A percentile compares a stretch with the other conserved stretches of the same genome.
Evolutionary conservation across 148 eudicot species (phyloP).

Genomic region (Amaranthus cruentus): DNA sequence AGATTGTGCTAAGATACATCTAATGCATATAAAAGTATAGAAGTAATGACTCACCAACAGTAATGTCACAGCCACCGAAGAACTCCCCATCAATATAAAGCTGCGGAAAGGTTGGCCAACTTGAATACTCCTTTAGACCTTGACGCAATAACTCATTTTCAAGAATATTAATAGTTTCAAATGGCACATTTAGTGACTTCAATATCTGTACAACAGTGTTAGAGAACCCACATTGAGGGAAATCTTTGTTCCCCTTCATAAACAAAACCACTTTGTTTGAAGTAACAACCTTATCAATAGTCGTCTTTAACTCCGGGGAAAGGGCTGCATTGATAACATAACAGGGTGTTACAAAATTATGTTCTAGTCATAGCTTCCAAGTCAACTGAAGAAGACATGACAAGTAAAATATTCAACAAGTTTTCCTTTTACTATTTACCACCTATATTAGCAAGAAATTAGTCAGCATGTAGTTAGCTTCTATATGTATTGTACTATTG

Average conservation of each 20-base stretch:
- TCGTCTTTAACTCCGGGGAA: conserved; percentile 75
- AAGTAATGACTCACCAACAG: conserved; percentile 54
- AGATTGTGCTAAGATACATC: not conserved
- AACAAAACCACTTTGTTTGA: conserved; percentile 79
- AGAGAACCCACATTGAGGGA: conserved; percentile 96
- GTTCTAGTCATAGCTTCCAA: not conserved
- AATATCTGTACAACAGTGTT: conserved; percentile 82
- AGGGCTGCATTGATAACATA: conserved; percentile 46
- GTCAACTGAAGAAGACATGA: not conserved
- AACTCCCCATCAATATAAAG: conserved; percentile 93
- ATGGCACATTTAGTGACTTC: conserved; percentile 62
- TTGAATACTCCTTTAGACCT: conserved; percentile 89
- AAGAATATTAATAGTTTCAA: conserved; percentile 79
- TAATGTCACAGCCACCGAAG: conserved; percentile 95
- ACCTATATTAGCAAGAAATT: not conserved
- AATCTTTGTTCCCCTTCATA: conserved; percentile 95
- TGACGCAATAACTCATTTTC: conserved; percentile 85
- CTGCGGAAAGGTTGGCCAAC: conserved; percentile 99
- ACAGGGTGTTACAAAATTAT: not conserved
- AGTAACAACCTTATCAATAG: conserved; percentile 78
- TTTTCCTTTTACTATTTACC: not conserved
- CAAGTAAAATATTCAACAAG: not conserved
- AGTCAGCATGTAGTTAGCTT: not conserved
- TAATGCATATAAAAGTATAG: not conserved
- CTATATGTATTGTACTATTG: not conserved